phyloP scores from a whole-genome alignment of 306 rosid species.

The Quercus gilva region DNA sequence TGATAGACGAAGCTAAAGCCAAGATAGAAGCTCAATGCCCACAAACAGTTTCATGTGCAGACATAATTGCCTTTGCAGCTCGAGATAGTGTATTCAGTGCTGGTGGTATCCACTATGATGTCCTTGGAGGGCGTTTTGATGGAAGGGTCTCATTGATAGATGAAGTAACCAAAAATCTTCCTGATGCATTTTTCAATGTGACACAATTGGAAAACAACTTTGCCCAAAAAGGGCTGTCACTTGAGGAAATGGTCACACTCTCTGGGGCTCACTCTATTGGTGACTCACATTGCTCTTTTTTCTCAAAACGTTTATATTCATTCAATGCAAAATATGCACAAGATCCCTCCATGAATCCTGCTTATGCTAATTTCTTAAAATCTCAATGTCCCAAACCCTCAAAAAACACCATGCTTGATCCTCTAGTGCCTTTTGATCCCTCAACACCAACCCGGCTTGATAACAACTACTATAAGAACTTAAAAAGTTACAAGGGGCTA shows the following conservation, averaged over 20 bases:
- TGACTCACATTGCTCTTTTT: neutral
- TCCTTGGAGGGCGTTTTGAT: slow-evolving; percentile 4
- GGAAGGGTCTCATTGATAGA: neutral
- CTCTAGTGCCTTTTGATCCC: too few species aligned
- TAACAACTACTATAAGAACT: too few species aligned
- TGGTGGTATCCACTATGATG: slow-evolving; percentile 10
- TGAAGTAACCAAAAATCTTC: neutral
- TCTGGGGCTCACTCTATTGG: slow-evolving; percentile 27
- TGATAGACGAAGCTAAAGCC: neutral
- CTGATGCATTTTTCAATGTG: neutral
- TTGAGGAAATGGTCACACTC: slow-evolving; percentile 15
- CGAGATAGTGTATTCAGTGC: slow-evolving; percentile 3
- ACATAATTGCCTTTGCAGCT: slow-evolving; percentile 4
- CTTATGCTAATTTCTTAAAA: too few species aligned
- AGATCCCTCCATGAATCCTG: too few species aligned
- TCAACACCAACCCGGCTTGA: too few species aligned
- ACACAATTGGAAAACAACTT: neutral
- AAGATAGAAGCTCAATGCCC: slow-evolving; percentile 13
- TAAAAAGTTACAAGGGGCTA: too few species aligned
- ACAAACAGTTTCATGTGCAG: slow-evolving; percentile 2
- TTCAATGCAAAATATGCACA: neutral
- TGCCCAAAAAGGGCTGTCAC: slow-evolving; percentile 2
- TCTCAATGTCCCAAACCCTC: too few species aligned
- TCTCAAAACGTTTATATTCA: neutral
- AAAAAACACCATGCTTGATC: too few species aligned